Evolutionary conservation across 1,284 basidiomycete genomes (phyloP).

Genomic region (Prillingera fragicola): DNA sequence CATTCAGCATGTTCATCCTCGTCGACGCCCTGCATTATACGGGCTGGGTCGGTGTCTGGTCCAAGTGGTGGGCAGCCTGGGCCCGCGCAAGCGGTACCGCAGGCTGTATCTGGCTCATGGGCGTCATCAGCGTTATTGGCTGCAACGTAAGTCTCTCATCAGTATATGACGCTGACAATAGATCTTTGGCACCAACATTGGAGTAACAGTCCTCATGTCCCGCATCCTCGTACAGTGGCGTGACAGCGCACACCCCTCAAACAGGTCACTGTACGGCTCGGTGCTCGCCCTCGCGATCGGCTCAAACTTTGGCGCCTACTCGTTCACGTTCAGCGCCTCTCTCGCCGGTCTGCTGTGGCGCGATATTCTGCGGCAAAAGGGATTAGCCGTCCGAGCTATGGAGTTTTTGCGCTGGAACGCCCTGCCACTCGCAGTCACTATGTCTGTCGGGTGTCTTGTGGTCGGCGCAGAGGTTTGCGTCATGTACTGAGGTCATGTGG

Average conservation of each 20-base stretch:
- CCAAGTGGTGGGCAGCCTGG: slow-evolving; percentile 61
- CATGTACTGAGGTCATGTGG: slow-evolving; percentile 29
- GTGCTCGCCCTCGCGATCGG: slow-evolving; percentile 67
- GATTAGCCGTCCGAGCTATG: slow-evolving; percentile 59
- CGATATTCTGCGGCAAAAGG: slow-evolving; percentile 70
- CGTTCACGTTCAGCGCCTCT: slow-evolving; percentile 71
- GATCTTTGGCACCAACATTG: slow-evolving; percentile 89
- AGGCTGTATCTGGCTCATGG: slow-evolving; percentile 53
- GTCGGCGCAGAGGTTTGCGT: slow-evolving; percentile 49
- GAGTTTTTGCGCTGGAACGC: slow-evolving; percentile 72
- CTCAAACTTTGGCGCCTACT: slow-evolving; percentile 87
- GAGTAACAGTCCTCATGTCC: slow-evolving; percentile 82
- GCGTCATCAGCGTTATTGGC: slow-evolving; percentile 59
- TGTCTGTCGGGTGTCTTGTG: slow-evolving; percentile 54
- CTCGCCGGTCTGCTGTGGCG: slow-evolving; percentile 87
- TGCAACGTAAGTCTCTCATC: slow-evolving; percentile 61
- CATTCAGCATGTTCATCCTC: slow-evolving; percentile 91
- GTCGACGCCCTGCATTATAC: slow-evolving; percentile 75
- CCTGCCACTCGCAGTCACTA: slow-evolving; percentile 59
- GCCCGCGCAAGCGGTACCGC: slow-evolving; percentile 45
- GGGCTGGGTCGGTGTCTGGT: slow-evolving; percentile 89
- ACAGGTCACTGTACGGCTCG: slow-evolving; percentile 43
- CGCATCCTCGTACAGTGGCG: slow-evolving; percentile 41
- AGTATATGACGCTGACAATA: slow-evolving; percentile 16
- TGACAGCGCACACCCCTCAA: slow-evolving; percentile 27